These are phyloP conservation scores for Sporothrix inflata DNA, from an alignment of 2,329 filamentous ascomycete species.

Conservation along the genomic window DNA sequence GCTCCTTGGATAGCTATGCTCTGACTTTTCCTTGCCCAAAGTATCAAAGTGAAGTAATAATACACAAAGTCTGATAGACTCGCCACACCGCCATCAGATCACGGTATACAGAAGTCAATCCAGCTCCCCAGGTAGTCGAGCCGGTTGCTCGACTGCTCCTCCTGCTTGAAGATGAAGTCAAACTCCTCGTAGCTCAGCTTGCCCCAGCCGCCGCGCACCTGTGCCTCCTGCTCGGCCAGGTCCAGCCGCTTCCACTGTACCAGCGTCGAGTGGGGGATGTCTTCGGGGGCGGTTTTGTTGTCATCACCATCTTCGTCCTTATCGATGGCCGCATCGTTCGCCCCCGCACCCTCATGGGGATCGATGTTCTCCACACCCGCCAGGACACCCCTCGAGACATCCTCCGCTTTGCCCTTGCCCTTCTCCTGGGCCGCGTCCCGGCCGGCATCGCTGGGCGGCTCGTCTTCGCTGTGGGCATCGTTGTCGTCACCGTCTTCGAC, in stretches of 20 bases:
- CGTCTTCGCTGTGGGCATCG: neutral
- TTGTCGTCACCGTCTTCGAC: neutral
- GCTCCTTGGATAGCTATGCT: neutral
- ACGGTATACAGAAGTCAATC: conserved; percentile 80
- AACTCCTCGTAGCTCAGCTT: conserved; percentile 80
- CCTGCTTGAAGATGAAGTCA: conserved; percentile 70
- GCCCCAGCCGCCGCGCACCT: conserved; percentile 75
- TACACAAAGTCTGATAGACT: no score
- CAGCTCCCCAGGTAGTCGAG: conserved; percentile 85
- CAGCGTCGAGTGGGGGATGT: conserved; percentile 44
- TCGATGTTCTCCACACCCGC: neutral
- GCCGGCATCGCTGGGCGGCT: neutral
- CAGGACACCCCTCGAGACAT: neutral
- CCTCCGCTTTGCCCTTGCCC: conserved; percentile 26
- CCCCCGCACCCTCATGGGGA: neutral
- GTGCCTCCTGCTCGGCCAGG: conserved; percentile 68
- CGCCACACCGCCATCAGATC: neutral
- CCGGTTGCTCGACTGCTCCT: conserved; percentile 63
- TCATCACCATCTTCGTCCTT: neutral
- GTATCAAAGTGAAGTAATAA: no score
- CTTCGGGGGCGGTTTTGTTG: neutral
- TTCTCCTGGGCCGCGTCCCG: neutral
- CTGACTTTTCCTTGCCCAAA: neutral
- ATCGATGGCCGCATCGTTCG: no score
- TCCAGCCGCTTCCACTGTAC: conserved; percentile 61